Percentiles rank a stretch among this genome's conserved stretches.
These are phyloP conservation scores for Chloris gayana DNA, from an alignment of 176 grass and related monocot species.

Conservation along the genomic window DNA sequence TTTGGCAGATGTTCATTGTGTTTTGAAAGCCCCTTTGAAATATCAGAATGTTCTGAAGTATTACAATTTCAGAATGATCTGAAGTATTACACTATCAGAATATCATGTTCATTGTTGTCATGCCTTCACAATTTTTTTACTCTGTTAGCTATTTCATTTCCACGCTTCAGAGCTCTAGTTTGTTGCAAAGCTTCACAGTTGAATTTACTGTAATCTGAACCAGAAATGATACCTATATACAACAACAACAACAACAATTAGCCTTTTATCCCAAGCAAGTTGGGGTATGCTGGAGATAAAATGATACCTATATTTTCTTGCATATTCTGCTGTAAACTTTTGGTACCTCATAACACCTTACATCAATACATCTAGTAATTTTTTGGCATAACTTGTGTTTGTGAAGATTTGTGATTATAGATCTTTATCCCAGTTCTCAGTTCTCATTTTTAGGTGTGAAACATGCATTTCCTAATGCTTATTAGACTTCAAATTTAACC, in stretches of 20 bases:
- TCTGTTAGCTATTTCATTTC: not conserved
- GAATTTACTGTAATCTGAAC: conserved; percentile 3
- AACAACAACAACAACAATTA: too few relatives aligned
- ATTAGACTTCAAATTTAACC: not conserved
- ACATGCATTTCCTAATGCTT: not conserved
- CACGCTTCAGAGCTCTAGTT: not conserved
- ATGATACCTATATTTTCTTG: not conserved
- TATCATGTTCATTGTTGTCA: conserved; percentile 17
- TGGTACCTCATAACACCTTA: not conserved
- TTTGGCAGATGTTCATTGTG: not conserved
- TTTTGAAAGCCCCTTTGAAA: not conserved
- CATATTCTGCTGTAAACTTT: not conserved
- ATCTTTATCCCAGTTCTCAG: not conserved
- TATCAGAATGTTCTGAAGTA: not conserved
- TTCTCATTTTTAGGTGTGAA: not conserved
- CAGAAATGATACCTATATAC: not conserved
- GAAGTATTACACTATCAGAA: not conserved
- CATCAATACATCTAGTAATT: too few relatives aligned
- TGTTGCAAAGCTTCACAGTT: not conserved
- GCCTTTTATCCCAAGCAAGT: too few relatives aligned
- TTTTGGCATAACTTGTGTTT: not conserved
- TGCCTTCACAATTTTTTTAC: conserved; percentile 7
- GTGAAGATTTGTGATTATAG: not conserved
- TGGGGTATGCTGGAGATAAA: too few relatives aligned
- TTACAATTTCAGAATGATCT: not conserved